Base-by-base conservation (phyloP, 768 basidiomycete species). In the Leccinum longicurvipes region DNA sequence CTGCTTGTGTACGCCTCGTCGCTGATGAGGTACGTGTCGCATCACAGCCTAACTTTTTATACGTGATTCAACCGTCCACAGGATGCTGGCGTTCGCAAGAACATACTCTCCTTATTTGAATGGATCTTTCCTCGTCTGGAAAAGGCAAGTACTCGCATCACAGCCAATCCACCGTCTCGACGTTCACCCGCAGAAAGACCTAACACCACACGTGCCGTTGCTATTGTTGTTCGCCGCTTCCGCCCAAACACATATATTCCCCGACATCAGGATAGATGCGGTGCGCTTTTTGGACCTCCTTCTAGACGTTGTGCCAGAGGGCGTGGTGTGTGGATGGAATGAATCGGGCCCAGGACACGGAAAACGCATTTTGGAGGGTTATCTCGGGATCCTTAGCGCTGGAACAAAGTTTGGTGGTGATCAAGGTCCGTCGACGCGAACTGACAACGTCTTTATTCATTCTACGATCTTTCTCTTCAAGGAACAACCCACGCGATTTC, bases 191-290 rank as follows among this genome's bases (percentile, higher is more conserved):
- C 61, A 95, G 93, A 79, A 85, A 39, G 78, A 83, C 50, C 71
- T 98, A 1, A 56, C 75, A 1, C 93, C 95, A 5, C 91, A 97
- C 65, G 77, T 87, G 0, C 76, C 90, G 1, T 64, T 85, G 0
- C 76, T 98, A 6, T 76, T 98, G 23, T 82, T 98, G 15, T 96
- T 94, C 68, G 84, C 85, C 0, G 86, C 91, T 6, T 96, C 94
- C 10, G 92, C 93, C 0, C 88, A 95, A 69, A 94, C 92, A 0
- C 90, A 95, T 63, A 96, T 98, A 47, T 97, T 94, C 69, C 94
- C 94, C 21, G 93, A 96, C 70, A 93, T 98, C 57, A 82, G 93
- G 15, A 80, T 98, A 36, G 95, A 98, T 66, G 91, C 93, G 3
- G 78, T 96, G 52, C 84, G 86, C 12, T 83, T 93, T 61, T 72